Base-by-base conservation (phyloP, 495 filamentous ascomycete species). In the Bacidia gigantensis region DNA sequence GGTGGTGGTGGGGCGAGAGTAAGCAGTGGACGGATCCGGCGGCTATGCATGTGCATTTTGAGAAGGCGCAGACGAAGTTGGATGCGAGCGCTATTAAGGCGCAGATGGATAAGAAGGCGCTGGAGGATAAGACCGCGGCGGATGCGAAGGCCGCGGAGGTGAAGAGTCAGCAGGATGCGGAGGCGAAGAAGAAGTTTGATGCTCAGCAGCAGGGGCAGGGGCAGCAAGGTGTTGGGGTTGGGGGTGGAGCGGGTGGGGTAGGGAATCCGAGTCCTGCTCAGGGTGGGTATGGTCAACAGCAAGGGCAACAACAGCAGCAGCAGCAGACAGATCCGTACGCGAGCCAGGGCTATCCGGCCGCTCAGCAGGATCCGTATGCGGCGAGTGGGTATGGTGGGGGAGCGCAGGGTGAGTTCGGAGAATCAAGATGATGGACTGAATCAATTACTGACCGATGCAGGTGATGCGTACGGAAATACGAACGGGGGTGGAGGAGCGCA, bases 11-110 rank as follows among this genome's bases (percentile, higher is more conserved):
- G 32, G 54, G 54, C 5, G 29, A 53, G 14, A 29, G 2, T 1
- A 56, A 56, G 25, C 35, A 40, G 35, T 56, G 54, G 54, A 39
- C 38, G 3, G 50, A 56, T 18, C 50, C 50, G n/a, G 22, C 24
- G 21, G 54, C 54, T 25, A 48, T 56, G 50, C 54, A 56, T 38
- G 54, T 56, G n/a, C 48, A 56, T 17, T 56, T 56, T 26, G 39
- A 49, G 32, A 44, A 41, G n/a, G 32, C 54, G 11, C 54, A 53
- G 35, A 18, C 23, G 35, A 56, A 56, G 14, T 32, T 56, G 3
- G 50, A 53, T 38, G 26, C 54, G 3, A 2, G 43, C 20, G 40
- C 26, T 0, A 47, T 56, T 32, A 52, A 53, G 22, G 46, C 46
- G 25, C 41, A 56, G 26, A 41, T 41, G 38, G 44, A 47, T 10